Evolutionary conservation across 2,329 filamentous ascomycete species (phyloP), one percentile per base, ranked within the genome.

Genomic region (Pseudopithomyces chartarum): DNA sequence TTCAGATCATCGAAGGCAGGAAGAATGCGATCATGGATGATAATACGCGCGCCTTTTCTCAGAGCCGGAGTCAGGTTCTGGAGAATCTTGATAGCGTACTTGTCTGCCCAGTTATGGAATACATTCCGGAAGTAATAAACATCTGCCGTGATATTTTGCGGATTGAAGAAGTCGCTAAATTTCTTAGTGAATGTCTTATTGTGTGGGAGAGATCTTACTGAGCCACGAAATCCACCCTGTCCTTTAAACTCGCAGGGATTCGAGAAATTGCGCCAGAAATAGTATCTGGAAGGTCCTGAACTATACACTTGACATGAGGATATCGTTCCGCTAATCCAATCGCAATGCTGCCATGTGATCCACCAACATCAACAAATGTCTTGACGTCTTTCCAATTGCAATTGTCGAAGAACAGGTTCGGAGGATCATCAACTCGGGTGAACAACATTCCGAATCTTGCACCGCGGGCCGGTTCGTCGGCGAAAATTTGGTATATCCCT

Each of bases 41-140:
- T 6, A 3, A 53, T 32, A 6, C 29, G 29, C 3, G 51, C 40
- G 1, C 51, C 51, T 11, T 20, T 23, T 15, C 52, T 48, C 47
- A 61, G 29, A 3, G 58, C 56, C 3, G 49, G 45, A 15, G 56
- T 44, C 1, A 61, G 36, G 19, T 52, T 51, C 20, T 26, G 33
- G 3, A 61, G 12, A 8, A 61, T 59, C 15, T 26, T 39, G 8
- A 49, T 40, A 8, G 43, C 29, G 19, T 58, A 54, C 20, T 55
- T 52, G 36, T 52, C 55, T 7, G 40, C n/a, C 58, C 58, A 58
- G 70, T 86, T 84, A 64, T 87, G 84, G 8, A 87, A 70, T 60
- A 87, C 84, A 77, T 79, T 82, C 39, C 82, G 80, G 68, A 85
- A 81, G 62, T 81, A 79, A 70, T 86, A 87, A 2, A 84, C 39